Base-by-base conservation (phyloP, 2,329 filamentous ascomycete genomes). In the Penicillium sp. region DNA sequence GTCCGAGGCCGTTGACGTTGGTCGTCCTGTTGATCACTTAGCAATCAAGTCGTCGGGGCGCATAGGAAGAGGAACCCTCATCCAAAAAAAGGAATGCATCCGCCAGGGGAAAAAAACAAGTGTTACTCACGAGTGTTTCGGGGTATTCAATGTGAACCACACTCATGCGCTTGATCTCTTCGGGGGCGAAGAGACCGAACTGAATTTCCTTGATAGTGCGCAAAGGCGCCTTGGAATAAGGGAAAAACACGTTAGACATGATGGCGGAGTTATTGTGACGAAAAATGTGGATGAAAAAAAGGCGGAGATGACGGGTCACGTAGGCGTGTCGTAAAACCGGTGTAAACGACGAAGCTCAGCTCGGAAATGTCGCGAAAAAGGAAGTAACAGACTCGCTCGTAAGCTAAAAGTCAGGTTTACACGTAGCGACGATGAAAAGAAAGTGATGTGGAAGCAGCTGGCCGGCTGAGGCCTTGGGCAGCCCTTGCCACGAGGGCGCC, bases 81-180 rank as follows among this genome's bases (percentile, higher is more conserved):
- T 50, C 29, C 13, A 7, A 42, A 23, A 54, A 31, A 33, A 33
- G 15, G 19, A 12, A 27, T 31, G 15, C 25, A 15, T 33, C 21
- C 37, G 19, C 31, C 6, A 6, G 15, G 2, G 25, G 12, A 31
- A 12, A 23, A 29, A 35, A 17, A 17, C 6, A n/a, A 25, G 8
- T 25, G 31, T 37, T 25, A 71, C 79, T 61, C 71, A 83, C 82
- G 94, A 99, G 97, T 29, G 94, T 97, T 82, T 99, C 94, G n/a
- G 94, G 93, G 74, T 97, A 97, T 76, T 94, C 85, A 75, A 99
- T 93, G 76, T 96, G 91, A 68, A 88, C 90, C 63, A 97, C 93
- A 78, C 93, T 97, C 91, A 97, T 95, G 71, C 89, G 93, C 83
- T 99, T 97, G 79, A 97, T 96, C 82, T 99, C 95, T 76, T 99